Evolutionary conservation across 345 rosid genomes (phyloP), one percentile per base, ranked within the genome.

Genomic region (Citrus australasica): DNA sequence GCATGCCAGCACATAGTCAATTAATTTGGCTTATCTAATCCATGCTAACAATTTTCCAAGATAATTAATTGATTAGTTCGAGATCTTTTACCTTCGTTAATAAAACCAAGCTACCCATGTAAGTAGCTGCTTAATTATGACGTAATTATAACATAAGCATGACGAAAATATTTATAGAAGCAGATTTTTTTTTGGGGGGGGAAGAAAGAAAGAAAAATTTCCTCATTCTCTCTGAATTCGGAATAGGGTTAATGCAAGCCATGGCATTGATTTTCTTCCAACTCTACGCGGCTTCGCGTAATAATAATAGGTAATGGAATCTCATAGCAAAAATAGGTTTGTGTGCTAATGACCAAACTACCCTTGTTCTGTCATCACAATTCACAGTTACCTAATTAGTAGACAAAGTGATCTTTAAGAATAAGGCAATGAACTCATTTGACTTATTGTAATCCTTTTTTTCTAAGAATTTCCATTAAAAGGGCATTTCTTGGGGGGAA

Each of bases 281-380:
- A 46, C 4, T 0, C 75, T 69, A 77, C 79, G 79, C 76, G 65
- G 77, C 77, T 74, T 83, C 86, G 16, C 42, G 56, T 24, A 33
- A 60, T 5, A 35, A 27, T 61, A 65, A 28, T 42, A 11, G 48
- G 28, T 2, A 25, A 33, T 53, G 37, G 38, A 72, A 68, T 37
- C 76, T 27, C 25, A 21, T 30, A 6, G 7, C 9, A 4, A 7
- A 40, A 4, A 16, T 4, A 17, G 17, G 19, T 30, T 3, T 16
- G 21, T 5, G 3, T 21, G 51, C 9, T 42, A 46, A 63, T 61
- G 69, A 46, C 78, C 38, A 75, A 46, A 63, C 22, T 17, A 19
- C 22, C 78, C 46, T 63, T 33, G 16, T n/a, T 33, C 2, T 32
- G 42, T 21, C 16, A 6, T 14, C 59, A 69, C 37, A 13, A 2